Conservation (phyloP, 208 protist genomes). For the Crithidia sp. region DNA sequence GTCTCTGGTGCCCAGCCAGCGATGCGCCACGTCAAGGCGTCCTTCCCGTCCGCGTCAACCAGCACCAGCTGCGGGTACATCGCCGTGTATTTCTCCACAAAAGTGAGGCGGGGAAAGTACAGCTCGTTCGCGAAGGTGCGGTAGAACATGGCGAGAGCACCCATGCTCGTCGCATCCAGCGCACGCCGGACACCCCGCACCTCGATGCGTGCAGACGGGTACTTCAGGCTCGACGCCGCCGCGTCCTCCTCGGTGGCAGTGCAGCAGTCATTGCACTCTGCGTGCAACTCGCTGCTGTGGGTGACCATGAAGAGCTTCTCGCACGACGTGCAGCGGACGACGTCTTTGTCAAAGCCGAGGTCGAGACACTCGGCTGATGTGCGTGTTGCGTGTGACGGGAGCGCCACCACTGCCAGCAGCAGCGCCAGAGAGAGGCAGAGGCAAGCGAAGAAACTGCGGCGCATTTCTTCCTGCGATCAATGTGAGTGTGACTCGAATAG, state of each 20-base stretch:
- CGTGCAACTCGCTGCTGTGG: slow-evolving; percentile 32
- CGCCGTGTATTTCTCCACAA: slow-evolving; percentile 9
- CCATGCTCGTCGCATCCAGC: not conserved
- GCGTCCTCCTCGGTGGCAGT: not conserved
- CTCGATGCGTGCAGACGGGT: slow-evolving; percentile 22
- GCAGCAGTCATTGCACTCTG: slow-evolving; percentile 70
- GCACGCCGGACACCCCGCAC: not conserved
- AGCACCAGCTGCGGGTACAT: slow-evolving; percentile 32
- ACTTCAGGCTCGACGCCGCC: not conserved
- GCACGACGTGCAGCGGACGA: slow-evolving; percentile 46
- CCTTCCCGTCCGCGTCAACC: slow-evolving; percentile 9
- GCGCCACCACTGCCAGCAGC: not conserved
- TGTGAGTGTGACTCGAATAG: too few relatives aligned
- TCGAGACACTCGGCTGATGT: slow-evolving; percentile 40
- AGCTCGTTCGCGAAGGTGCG: slow-evolving; percentile 15
- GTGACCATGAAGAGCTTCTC: slow-evolving; percentile 47
- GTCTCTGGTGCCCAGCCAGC: slow-evolving; percentile 38
- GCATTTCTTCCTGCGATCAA: not conserved
- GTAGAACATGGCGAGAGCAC: slow-evolving; percentile 8
- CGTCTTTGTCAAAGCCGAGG: slow-evolving; percentile 45
- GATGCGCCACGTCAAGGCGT: slow-evolving; percentile 31
- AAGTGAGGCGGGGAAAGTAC: slow-evolving; percentile 25
- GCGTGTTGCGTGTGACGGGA: not conserved
- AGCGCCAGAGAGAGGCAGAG: not conserved
- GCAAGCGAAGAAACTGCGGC: not conserved